Evolutionary conservation across 208 protist species (phyloP).

Genomic region (Angomonas ambiguus): DNA sequence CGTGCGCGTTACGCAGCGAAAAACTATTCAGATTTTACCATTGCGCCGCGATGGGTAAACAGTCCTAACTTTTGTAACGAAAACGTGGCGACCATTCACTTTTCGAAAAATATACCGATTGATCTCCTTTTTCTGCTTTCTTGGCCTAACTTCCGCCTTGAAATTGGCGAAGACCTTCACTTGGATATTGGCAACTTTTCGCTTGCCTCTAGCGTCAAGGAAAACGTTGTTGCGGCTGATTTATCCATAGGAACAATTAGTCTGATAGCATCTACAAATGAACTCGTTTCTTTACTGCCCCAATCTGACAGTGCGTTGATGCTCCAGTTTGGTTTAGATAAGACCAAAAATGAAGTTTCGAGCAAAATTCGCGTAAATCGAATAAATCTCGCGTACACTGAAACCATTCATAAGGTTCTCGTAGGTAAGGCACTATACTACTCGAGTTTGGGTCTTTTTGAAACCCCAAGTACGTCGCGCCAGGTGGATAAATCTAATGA

Average conservation of each 20-base stretch:
- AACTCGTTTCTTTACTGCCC: neutral
- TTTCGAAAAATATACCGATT: neutral
- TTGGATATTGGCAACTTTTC: neutral
- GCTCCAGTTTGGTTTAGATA: neutral
- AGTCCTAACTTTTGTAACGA: slow-evolving; percentile 9
- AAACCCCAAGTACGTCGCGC: neutral
- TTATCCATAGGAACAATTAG: neutral
- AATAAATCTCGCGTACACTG: neutral
- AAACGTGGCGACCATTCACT: neutral
- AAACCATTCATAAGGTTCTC: neutral
- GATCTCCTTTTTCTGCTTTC: slow-evolving; percentile 1
- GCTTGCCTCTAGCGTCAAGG: neutral
- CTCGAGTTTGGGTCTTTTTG: neutral
- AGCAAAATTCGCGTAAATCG: neutral
- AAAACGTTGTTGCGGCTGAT: neutral
- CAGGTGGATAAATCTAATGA: neutral
- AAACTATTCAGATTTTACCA: neutral
- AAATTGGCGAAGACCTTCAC: neutral
- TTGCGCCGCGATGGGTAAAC: neutral
- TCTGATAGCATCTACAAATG: neutral
- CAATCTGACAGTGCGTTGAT: neutral
- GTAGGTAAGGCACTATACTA: neutral
- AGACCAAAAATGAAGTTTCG: neutral
- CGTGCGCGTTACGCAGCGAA: neutral
- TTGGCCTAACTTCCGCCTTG: slow-evolving; percentile 5